Conservation (phyloP, 2,329 filamentous ascomycete species). For the Penicillium sp. region DNA sequence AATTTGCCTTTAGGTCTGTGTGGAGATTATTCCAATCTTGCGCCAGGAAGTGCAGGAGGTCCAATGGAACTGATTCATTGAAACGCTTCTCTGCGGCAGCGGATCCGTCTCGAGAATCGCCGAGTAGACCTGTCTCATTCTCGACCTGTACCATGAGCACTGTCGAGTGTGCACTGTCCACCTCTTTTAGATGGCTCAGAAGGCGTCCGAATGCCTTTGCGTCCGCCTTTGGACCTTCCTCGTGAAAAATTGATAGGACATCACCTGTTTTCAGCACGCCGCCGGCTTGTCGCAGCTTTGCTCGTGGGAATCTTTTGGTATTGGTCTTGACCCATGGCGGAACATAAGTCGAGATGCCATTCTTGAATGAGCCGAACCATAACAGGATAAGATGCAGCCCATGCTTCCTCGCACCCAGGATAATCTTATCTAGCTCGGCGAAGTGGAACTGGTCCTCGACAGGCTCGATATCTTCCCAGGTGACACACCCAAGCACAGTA, state of each 20-base stretch:
- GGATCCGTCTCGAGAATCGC: constrained; percentile 53
- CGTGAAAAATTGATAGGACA: constrained; percentile 39
- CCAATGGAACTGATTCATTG: constrained; percentile 34
- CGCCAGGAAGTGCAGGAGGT: constrained; percentile 34
- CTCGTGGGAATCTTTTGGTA: constrained; percentile 25
- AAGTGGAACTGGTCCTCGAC: constrained; percentile 47
- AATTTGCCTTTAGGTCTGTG: constrained; percentile 26
- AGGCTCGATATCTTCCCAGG: constrained; percentile 51
- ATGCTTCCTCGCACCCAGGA: constrained; percentile 39
- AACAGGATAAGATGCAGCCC: constrained; percentile 43
- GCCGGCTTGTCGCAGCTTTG: constrained; percentile 23
- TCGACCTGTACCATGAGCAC: constrained; percentile 54
- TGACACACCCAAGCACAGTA: constrained; percentile 47
- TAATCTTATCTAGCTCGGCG: constrained; percentile 41
- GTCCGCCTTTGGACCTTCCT: constrained; percentile 38
- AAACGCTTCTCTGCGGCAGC: constrained; percentile 45
- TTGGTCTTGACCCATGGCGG: constrained; percentile 37
- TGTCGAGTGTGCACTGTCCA: constrained; percentile 44
- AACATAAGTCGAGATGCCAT: constrained; percentile 38
- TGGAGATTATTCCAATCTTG: constrained; percentile 16
- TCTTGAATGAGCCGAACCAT: constrained; percentile 52
- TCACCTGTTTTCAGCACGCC: constrained; percentile 31
- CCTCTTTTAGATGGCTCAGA: constrained; percentile 42
- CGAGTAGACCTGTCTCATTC: constrained; percentile 55
- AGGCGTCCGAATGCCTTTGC: constrained; percentile 41